These are phyloP conservation scores for Fusarium proliferatum DNA, from an alignment of 2,329 filamentous ascomycete genomes.

Conservation along the genomic window DNA sequence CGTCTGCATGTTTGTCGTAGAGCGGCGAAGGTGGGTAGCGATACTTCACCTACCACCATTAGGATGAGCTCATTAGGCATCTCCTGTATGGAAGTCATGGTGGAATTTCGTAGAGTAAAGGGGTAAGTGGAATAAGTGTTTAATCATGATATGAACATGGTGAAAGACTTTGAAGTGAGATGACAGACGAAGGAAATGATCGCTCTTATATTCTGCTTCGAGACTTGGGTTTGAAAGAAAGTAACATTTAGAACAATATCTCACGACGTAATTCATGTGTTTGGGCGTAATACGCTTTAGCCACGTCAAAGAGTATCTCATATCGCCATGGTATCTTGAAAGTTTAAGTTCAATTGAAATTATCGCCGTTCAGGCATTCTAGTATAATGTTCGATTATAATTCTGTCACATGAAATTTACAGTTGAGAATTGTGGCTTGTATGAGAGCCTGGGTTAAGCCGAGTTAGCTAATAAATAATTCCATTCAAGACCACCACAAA, in stretches of 20 bases:
- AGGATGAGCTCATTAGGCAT: background rate
- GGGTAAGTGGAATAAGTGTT: background rate
- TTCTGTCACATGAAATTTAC: too few relatives aligned
- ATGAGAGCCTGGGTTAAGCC: too few relatives aligned
- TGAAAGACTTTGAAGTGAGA: background rate
- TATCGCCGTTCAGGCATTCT: background rate
- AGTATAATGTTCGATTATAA: too few relatives aligned
- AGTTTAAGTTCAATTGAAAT: background rate
- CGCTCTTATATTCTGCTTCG: background rate
- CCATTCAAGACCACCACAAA: background rate
- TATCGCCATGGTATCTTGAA: background rate
- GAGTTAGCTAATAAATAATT: too few relatives aligned
- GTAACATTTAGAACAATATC: rapidly evolving
- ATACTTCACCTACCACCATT: background rate
- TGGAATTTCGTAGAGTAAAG: background rate
- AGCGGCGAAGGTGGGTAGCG: background rate
- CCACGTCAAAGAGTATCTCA: background rate
- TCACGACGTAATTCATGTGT: background rate
- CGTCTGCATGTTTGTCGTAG: background rate
- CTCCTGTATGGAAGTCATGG: background rate
- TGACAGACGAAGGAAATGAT: background rate
- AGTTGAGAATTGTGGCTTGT: background rate
- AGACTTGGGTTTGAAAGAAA: too few relatives aligned
- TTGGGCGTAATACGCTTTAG: rapidly evolving
- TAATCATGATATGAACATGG: background rate